phyloP scores from a whole-genome alignment of 2,329 filamentous ascomycete genomes.

The Botryotinia globosa region DNA sequence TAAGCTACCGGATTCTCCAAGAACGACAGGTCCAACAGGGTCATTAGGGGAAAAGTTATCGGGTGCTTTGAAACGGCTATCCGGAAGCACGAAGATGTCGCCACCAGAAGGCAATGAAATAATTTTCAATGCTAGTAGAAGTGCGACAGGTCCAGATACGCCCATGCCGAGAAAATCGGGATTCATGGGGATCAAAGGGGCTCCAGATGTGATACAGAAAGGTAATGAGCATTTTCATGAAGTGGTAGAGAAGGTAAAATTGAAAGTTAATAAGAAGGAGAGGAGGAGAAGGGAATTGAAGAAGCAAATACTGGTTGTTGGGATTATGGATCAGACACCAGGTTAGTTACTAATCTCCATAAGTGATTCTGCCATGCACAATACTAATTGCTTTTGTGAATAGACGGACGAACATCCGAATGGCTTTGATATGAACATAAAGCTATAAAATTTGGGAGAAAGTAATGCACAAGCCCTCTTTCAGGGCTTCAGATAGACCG shows the following conservation, averaged over 20 bases:
- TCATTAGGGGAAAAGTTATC: slow-evolving; percentile 22
- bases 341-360: slow-evolving; percentile 23
- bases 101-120: background rate
- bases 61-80: slow-evolving; percentile 23
- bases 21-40: background rate
- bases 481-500: background rate
- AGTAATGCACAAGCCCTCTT: background rate
- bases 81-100: slow-evolving; percentile 4
- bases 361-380: background rate
- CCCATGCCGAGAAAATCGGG: slow-evolving; percentile 23
- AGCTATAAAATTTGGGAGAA: background rate
- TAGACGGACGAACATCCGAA: slow-evolving; percentile 26
- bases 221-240: slow-evolving; percentile 25
- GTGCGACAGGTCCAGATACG: slow-evolving; percentile 26
- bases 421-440: slow-evolving; percentile 28
- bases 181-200: slow-evolving; percentile 22
- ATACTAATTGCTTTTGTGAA: slow-evolving; percentile 13
- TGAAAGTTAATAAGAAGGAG: slow-evolving; percentile 26
- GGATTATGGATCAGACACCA: slow-evolving; percentile 31
- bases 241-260: slow-evolving; percentile 27
- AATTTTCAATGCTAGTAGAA: slow-evolving; percentile 24
- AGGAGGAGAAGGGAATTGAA: slow-evolving; percentile 31
- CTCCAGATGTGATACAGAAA: slow-evolving; percentile 23
- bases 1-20: slow-evolving; percentile 13
- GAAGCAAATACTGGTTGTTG: slow-evolving; percentile 32